A percentile compares a stretch with the other conserved stretches of the same genome.
These are phyloP conservation scores for Ceriops zippeliana DNA, from an alignment of 345 rosid genomes.

Conservation along the genomic window DNA sequence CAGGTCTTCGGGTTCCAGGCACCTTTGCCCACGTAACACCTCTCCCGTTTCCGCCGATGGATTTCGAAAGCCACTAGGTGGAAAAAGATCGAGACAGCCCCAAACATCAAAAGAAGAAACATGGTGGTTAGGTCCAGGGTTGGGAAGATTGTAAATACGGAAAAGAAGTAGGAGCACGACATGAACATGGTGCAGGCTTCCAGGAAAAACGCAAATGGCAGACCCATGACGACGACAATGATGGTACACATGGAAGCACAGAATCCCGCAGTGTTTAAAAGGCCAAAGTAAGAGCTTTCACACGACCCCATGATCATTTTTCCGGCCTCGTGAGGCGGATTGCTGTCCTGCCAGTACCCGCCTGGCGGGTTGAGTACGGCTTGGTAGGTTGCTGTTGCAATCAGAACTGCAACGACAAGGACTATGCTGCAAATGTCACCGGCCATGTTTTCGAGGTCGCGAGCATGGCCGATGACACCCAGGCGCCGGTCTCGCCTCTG, in stretches of 20 bases:
- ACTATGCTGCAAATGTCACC: too few relatives aligned
- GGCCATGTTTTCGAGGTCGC: too few relatives aligned
- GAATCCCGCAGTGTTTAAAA: conserved; percentile 3
- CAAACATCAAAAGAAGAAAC: background rate
- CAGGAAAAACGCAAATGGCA: conserved; percentile 9
- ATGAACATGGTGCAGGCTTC: conserved; percentile 3
- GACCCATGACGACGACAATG: conserved; percentile 9
- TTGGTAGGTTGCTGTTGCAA: too few relatives aligned
- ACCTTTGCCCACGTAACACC: background rate
- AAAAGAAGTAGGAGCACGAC: conserved; percentile 5
- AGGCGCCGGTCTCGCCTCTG: too few relatives aligned
- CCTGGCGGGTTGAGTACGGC: too few relatives aligned
- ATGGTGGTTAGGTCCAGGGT: background rate
- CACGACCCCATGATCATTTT: too few relatives aligned
- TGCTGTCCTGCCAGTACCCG: too few relatives aligned
- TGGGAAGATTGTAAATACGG: background rate
- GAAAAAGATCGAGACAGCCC: conserved; percentile 2
- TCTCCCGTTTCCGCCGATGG: conserved; percentile 16
- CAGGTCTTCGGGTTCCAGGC: too few relatives aligned
- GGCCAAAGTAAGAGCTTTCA: too few relatives aligned
- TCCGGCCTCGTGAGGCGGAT: too few relatives aligned
- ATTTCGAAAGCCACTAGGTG: conserved; percentile 11
- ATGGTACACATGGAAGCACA: conserved; percentile 12
- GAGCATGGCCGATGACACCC: too few relatives aligned
- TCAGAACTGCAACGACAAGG: too few relatives aligned